Conservation (phyloP, 768 basidiomycete species). For the Termitomyces sp. region DNA sequence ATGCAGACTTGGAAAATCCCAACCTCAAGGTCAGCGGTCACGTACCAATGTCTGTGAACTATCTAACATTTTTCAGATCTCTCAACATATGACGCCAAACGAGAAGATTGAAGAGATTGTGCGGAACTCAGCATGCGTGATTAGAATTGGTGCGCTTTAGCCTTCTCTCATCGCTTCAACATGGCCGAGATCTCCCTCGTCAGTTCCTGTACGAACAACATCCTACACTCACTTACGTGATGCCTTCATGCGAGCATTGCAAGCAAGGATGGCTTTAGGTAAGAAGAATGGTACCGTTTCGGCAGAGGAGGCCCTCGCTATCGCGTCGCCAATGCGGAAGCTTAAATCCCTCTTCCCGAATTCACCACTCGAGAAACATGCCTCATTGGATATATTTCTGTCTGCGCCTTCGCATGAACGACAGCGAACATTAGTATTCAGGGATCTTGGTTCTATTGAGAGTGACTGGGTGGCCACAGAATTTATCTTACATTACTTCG, state of each 20-base stretch:
- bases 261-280: slow-evolving; percentile 53
- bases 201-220: slow-evolving; percentile 81
- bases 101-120: slow-evolving; percentile 73
- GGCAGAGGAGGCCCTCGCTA: slow-evolving; percentile 54
- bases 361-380: slow-evolving; percentile 62
- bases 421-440: slow-evolving; percentile 58
- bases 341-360: slow-evolving; percentile 78
- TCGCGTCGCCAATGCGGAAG: slow-evolving; percentile 64
- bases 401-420: slow-evolving; percentile 52
- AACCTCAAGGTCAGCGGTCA: slow-evolving; percentile 48
- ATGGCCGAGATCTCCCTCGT: not conserved
- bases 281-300: slow-evolving; percentile 53
- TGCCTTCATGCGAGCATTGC: slow-evolving; percentile 76
- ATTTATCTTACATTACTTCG: slow-evolving; percentile 74
- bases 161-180: not conserved
- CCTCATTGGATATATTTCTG: slow-evolving; percentile 68
- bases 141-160: slow-evolving; percentile 62
- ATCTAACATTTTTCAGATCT: slow-evolving; percentile 40
- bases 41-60: not conserved
- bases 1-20: slow-evolving; percentile 75
- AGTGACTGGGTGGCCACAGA: slow-evolving; percentile 74
- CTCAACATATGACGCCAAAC: slow-evolving; percentile 53
- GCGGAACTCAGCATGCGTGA: slow-evolving; percentile 63
- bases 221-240: slow-evolving; percentile 80
- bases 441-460: slow-evolving; percentile 72